Conservation (phyloP, 257 asterid genomes). For the Penstemon newberryi region DNA sequence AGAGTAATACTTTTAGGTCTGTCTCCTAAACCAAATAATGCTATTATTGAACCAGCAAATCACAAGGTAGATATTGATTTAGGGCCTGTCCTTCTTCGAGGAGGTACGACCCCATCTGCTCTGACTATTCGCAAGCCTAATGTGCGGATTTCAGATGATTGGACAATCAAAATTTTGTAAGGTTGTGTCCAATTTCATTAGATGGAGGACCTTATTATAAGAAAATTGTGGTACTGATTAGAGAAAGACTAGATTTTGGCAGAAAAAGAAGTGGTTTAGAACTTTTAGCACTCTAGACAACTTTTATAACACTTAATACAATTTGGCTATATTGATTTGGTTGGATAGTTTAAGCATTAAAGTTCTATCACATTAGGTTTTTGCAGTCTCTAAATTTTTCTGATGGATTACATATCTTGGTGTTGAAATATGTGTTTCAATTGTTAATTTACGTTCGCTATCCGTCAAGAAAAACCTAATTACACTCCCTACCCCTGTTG, state of each 20-base stretch:
- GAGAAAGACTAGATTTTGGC: constrained; percentile 5
- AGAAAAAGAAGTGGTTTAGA: not conserved
- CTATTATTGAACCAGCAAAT: constrained; percentile 60
- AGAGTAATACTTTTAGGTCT: constrained; percentile 62
- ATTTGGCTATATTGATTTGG: not conserved
- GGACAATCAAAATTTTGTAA: constrained; percentile 55
- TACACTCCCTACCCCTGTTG: too few relatives aligned
- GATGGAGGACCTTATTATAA: constrained; percentile 1
- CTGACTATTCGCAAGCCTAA: constrained; percentile 62
- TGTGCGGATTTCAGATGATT: constrained; percentile 46
- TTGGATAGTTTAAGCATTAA: not conserved
- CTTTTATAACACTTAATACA: not conserved
- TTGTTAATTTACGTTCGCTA: too few relatives aligned
- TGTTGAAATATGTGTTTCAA: not conserved
- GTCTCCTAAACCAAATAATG: constrained; percentile 49
- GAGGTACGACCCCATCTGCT: constrained; percentile 38
- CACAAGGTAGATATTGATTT: constrained; percentile 49
- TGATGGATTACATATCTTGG: not conserved
- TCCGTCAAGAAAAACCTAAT: too few relatives aligned
- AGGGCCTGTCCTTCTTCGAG: constrained; percentile 67
- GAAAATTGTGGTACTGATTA: too few relatives aligned
- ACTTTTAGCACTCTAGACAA: not conserved
- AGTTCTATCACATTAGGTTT: not conserved
- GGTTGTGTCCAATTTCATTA: constrained; percentile 15
- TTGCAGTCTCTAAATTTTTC: not conserved